Conservation (phyloP, 1,139 yeast genomes). For the Nakaseomyces uthaithaninus region DNA sequence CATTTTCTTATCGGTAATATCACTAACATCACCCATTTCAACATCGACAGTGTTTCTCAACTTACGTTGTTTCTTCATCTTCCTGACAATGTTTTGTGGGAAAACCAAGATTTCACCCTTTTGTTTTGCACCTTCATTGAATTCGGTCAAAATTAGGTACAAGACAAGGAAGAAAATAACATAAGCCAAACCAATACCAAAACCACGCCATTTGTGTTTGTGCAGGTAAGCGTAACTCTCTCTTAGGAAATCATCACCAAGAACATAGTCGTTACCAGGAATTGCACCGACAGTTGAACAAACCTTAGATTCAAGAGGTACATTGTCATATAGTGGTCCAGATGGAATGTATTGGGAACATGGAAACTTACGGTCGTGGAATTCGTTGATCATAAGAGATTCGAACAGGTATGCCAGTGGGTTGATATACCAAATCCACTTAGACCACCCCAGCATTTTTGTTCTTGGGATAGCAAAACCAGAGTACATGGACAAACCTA, state of each 20-base stretch:
- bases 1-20: constrained; percentile 10
- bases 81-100: constrained; percentile 38
- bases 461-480: constrained; percentile 58
- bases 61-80: constrained; percentile 28
- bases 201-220: constrained; percentile 62
- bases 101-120: constrained; percentile 66
- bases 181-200: constrained; percentile 56
- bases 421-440: constrained; percentile 58
- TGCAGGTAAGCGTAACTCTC: constrained; percentile 37
- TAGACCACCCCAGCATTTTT: constrained; percentile 56
- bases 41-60: constrained; percentile 19
- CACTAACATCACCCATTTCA: constrained; percentile 14
- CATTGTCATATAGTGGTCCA: constrained; percentile 34
- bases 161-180: constrained; percentile 46
- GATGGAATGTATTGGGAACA: constrained; percentile 35
- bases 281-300: constrained; percentile 40
- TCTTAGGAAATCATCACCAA: constrained; percentile 35
- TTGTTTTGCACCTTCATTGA: constrained; percentile 56
- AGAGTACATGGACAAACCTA: constrained; percentile 50
- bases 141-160: constrained; percentile 48
- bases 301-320: constrained; percentile 34
- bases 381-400: constrained; percentile 53
- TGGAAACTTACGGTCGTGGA: constrained; percentile 37
- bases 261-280: constrained; percentile 32
- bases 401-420: constrained; percentile 58